These are phyloP conservation scores for Olyra latifolia DNA, from an alignment of 176 grass and related monocot species.

Conservation along the genomic window DNA sequence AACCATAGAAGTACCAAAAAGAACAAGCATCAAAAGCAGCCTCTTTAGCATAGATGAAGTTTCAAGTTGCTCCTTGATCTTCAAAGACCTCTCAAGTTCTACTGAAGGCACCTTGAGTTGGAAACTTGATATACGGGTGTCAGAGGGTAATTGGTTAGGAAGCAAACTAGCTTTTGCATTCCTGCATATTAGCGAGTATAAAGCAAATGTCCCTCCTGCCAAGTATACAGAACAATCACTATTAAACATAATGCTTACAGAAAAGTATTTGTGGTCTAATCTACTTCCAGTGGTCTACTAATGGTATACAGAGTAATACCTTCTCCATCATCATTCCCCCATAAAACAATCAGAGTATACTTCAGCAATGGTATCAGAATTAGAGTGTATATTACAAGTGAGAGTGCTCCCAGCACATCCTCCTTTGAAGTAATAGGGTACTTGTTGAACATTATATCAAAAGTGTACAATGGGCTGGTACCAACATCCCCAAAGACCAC, in stretches of 20 bases:
- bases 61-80: slow-evolving; percentile 87
- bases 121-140: slow-evolving; percentile 91
- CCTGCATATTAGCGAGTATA: slow-evolving; percentile 97
- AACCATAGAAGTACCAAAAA: slow-evolving; percentile 94
- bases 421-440: slow-evolving; percentile 77
- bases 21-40: slow-evolving; percentile 92
- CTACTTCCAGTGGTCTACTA: slow-evolving; percentile 7
- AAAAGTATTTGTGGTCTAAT: slow-evolving; percentile 5
- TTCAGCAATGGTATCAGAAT: slow-evolving; percentile 95
- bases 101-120: slow-evolving; percentile 89
- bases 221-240: slow-evolving; percentile 41
- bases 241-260: slow-evolving; percentile 28
- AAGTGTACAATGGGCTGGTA: slow-evolving; percentile 95
- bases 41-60: slow-evolving; percentile 84
- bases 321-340: slow-evolving; percentile 97
- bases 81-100: slow-evolving; percentile 94
- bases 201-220: slow-evolving; percentile 96
- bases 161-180: slow-evolving; percentile 89
- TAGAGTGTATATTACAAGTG: slow-evolving; percentile 95
- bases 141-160: slow-evolving; percentile 90
- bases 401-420: slow-evolving; percentile 94
- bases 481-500: slow-evolving; percentile 98
- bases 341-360: slow-evolving; percentile 84
- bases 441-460: slow-evolving; percentile 99
- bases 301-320: slow-evolving; percentile 55